These are phyloP conservation scores for Apiospora phragmitis DNA, from an alignment of 2,329 filamentous ascomycete species.

Conservation along the genomic window DNA sequence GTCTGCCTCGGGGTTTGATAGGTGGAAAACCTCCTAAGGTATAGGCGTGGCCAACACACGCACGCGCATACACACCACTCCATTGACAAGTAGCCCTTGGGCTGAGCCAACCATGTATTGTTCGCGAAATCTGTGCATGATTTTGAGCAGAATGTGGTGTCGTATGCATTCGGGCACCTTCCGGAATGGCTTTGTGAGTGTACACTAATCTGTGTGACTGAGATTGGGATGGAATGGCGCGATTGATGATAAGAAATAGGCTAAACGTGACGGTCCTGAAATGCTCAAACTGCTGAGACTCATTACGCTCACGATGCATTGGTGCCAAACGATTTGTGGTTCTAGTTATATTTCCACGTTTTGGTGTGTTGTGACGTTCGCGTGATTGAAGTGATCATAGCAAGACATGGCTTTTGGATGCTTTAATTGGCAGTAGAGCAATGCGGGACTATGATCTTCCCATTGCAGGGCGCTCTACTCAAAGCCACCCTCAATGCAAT, in stretches of 20 bases:
- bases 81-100: neutral
- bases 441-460: neutral
- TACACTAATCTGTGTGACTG: neutral
- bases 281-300: neutral
- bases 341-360: neutral
- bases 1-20: neutral
- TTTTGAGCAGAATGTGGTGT: neutral
- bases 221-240: neutral
- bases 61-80: neutral
- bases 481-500: neutral
- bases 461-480: neutral
- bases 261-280: neutral
- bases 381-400: neutral
- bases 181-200: neutral
- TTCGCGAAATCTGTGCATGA: neutral
- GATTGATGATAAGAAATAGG: neutral
- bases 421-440: neutral
- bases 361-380: neutral
- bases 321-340: neutral
- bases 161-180: constrained; percentile 1
- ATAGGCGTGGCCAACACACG: neutral
- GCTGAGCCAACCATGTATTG: neutral
- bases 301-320: neutral
- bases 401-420: neutral
- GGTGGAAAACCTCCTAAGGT: neutral